Conservation (phyloP, 768 basidiomycete genomes). For the Psilocybe cubensis region DNA sequence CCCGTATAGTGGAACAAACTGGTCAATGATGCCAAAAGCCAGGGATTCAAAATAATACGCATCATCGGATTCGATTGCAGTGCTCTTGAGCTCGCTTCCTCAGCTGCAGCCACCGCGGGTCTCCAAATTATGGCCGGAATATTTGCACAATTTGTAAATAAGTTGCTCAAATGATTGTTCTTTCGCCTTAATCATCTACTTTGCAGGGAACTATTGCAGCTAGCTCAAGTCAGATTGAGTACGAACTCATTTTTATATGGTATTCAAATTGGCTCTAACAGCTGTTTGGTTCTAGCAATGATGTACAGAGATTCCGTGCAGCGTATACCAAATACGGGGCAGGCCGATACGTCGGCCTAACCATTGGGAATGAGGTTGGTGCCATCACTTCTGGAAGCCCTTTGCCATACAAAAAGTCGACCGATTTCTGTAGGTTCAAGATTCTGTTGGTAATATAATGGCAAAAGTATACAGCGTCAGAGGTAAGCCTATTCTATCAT, state of each 20-base stretch:
- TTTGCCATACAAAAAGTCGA: neutral
- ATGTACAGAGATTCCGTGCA: neutral
- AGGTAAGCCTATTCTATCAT: slow-evolving; percentile 24
- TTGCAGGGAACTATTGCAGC: slow-evolving; percentile 34
- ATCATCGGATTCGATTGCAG: slow-evolving; percentile 45
- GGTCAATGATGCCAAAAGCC: slow-evolving; percentile 30
- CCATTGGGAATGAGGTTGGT: slow-evolving; percentile 35
- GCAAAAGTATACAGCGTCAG: slow-evolving; percentile 39
- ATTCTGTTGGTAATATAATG: slow-evolving; percentile 36
- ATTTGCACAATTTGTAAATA: slow-evolving; percentile 28
- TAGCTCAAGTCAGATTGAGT: slow-evolving; percentile 31
- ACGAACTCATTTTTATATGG: slow-evolving; percentile 3
- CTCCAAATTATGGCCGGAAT: slow-evolving; percentile 40
- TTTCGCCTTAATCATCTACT: neutral
- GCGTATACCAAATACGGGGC: neutral
- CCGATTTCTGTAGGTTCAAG: slow-evolving; percentile 21
- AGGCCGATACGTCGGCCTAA: neutral
- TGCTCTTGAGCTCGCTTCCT: slow-evolving; percentile 38
- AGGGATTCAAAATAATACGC: slow-evolving; percentile 38
- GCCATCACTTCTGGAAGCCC: neutral
- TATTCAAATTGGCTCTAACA: neutral
- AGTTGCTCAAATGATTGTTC: neutral
- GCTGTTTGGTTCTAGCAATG: neutral
- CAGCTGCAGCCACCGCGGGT: slow-evolving; percentile 36
- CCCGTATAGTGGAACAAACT: slow-evolving; percentile 37